Evolutionary conservation across 2,329 filamentous ascomycete genomes (phyloP).

Genomic region (Pseudocercospora ulei): DNA sequence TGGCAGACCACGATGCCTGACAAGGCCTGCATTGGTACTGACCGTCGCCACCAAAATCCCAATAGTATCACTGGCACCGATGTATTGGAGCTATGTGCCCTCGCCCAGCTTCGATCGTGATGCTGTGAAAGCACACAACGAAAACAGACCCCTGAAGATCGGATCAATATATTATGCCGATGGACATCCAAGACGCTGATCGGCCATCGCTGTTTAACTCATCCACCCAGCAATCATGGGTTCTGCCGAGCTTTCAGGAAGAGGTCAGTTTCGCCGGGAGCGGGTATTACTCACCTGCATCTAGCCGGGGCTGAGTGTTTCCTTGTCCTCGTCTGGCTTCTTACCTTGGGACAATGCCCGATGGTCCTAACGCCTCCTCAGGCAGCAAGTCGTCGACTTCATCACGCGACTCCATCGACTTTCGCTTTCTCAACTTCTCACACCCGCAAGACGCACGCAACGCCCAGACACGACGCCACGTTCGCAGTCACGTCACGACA

Average conservation of each 20-base stretch:
- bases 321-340: slow-evolving; percentile 19
- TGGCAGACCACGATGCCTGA: slow-evolving; percentile 23
- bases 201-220: slow-evolving; percentile 11
- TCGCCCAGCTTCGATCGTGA: slow-evolving; percentile 23
- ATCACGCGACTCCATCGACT: slow-evolving; percentile 26
- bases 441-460: slow-evolving; percentile 33
- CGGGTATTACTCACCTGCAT: slow-evolving; percentile 24
- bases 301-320: slow-evolving; percentile 26
- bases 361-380: slow-evolving; percentile 17
- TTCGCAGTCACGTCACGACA: slow-evolving; percentile 32
- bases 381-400: slow-evolving; percentile 24
- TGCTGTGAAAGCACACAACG: slow-evolving; percentile 23
- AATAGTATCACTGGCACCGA: slow-evolving; percentile 28
- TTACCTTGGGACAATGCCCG: slow-evolving; percentile 14
- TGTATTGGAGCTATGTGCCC: slow-evolving; percentile 27
- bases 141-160: slow-evolving; percentile 26
- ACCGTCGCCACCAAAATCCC: slow-evolving; percentile 27
- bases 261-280: slow-evolving; percentile 22
- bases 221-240: slow-evolving; percentile 20
- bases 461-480: slow-evolving; percentile 29
- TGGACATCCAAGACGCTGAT: slow-evolving; percentile 14
- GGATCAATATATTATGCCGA: slow-evolving; percentile 19
- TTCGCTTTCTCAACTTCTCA: slow-evolving; percentile 33
- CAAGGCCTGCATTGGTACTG: slow-evolving; percentile 26
- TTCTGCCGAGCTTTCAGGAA: slow-evolving; percentile 30